These are phyloP conservation scores for Phaeosphaeria sp. DNA, from an alignment of 2,329 filamentous ascomycete genomes.

Conservation along the genomic window DNA sequence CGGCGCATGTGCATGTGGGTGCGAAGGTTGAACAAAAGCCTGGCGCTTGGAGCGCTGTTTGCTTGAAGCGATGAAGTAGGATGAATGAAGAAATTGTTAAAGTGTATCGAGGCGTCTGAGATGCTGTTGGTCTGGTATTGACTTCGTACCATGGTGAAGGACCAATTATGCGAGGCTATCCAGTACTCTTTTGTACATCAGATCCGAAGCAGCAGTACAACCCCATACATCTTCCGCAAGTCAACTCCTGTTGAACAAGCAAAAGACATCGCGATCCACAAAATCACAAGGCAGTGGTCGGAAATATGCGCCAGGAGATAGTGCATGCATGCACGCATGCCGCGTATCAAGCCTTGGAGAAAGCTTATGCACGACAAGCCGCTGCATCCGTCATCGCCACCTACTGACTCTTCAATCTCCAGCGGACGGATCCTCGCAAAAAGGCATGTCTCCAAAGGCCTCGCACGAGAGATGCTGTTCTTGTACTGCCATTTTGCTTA, in stretches of 20 bases:
- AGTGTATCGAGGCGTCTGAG: neutral
- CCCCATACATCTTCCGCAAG: neutral
- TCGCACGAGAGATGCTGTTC: neutral
- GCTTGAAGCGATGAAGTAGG: neutral
- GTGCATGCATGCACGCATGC: neutral
- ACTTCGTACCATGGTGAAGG: too few species aligned
- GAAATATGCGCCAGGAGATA: neutral
- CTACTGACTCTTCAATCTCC: neutral
- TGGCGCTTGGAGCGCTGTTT: neutral
- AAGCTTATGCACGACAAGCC: constrained; percentile 13
- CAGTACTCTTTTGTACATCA: too few species aligned
- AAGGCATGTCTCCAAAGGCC: neutral
- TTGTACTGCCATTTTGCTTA: neutral
- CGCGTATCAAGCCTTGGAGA: constrained; percentile 14
- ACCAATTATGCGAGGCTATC: too few species aligned
- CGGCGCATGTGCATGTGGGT: neutral
- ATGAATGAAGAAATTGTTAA: constrained; percentile 7
- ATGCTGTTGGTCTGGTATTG: neutral
- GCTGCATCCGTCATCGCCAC: constrained; percentile 3
- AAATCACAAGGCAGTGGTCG: neutral
- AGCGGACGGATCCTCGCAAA: neutral
- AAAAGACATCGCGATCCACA: neutral
- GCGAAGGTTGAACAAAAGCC: neutral
- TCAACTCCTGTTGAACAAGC: neutral
- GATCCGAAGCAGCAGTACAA: too few species aligned